Evolutionary conservation across 2,329 filamentous ascomycete genomes (phyloP).

Genomic region (Paramyrothecium sp.): DNA sequence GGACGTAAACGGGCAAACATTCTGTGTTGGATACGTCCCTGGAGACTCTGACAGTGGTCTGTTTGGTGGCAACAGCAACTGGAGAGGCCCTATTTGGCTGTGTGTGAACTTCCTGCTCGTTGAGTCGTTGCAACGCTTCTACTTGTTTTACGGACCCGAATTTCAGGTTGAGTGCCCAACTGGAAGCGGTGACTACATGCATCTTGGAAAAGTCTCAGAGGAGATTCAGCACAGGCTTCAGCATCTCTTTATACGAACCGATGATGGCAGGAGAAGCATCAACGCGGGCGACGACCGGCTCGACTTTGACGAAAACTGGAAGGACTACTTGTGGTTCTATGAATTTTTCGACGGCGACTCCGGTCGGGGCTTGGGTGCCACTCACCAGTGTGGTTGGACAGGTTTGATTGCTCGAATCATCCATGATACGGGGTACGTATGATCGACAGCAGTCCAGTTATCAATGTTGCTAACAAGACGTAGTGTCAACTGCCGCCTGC

Average conservation of each 20-base stretch:
- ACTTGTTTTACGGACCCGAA: constrained; percentile 88
- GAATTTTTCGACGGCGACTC: constrained; percentile 96
- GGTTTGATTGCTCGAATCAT: constrained; percentile 95
- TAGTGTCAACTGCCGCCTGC: constrained; percentile 84
- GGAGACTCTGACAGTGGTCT: constrained; percentile 96
- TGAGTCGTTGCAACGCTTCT: constrained; percentile 92
- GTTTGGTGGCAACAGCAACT: constrained; percentile 97
- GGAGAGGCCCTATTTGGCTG: constrained; percentile 94
- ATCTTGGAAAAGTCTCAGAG: constrained; percentile 90
- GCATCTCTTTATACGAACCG: constrained; percentile 81
- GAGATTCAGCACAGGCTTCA: constrained; percentile 93
- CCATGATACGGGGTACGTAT: constrained; percentile 86
- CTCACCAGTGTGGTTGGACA: constrained; percentile 96
- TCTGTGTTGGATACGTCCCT: constrained; percentile 84
- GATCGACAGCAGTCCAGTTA: neutral
- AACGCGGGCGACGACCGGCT: constrained; percentile 82
- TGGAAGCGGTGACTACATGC: constrained; percentile 92
- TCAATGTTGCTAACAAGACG: constrained; percentile 34
- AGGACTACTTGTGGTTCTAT: constrained; percentile 82
- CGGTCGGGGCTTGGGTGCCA: constrained; percentile 85
- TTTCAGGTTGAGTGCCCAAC: constrained; percentile 93
- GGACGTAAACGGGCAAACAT: constrained; percentile 90
- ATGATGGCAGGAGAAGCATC: constrained; percentile 84
- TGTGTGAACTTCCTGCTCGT: constrained; percentile 94
- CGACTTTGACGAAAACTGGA: constrained; percentile 92